These are phyloP conservation scores for Sphagnum fallax DNA, from an alignment of 228 moss, liverwort and hornwort species.

Conservation along the genomic window DNA sequence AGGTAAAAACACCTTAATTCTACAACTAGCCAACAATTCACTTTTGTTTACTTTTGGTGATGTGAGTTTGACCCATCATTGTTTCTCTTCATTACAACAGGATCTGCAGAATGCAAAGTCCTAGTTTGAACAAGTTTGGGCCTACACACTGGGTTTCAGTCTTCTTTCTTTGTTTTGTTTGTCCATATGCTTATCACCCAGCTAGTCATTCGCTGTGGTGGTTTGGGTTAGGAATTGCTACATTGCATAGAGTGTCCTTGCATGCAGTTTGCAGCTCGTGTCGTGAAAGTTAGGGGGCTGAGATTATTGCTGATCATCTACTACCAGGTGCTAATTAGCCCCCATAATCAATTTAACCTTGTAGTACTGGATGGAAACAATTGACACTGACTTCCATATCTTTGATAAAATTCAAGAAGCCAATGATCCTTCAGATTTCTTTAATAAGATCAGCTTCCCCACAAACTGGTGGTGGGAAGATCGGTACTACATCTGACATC, in stretches of 20 bases:
- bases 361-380: too few species aligned
- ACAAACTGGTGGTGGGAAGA: too few species aligned
- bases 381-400: conserved; percentile 7
- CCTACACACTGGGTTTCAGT: background rate
- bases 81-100: conserved; percentile 12
- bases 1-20: too few species aligned
- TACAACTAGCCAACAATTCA: too few species aligned
- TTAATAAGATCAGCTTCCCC: too few species aligned
- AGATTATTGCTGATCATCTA: background rate
- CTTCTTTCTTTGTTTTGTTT: background rate
- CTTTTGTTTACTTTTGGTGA: conserved; percentile 83
- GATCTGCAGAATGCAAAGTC: conserved; percentile 87
- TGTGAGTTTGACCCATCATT: conserved; percentile 11
- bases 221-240: background rate
- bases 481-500: too few species aligned
- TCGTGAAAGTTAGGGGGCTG: background rate
- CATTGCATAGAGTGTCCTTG: background rate
- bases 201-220: too few species aligned
- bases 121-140: conserved; percentile 65
- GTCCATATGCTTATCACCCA: too few species aligned
- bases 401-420: conserved; percentile 26
- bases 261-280: too few species aligned
- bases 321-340: too few species aligned
- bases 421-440: conserved; percentile 25
- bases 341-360: too few species aligned